These are phyloP conservation scores for Ettlia oleoabundans DNA, from an alignment of 139 green algal genomes.

Conservation along the genomic window DNA sequence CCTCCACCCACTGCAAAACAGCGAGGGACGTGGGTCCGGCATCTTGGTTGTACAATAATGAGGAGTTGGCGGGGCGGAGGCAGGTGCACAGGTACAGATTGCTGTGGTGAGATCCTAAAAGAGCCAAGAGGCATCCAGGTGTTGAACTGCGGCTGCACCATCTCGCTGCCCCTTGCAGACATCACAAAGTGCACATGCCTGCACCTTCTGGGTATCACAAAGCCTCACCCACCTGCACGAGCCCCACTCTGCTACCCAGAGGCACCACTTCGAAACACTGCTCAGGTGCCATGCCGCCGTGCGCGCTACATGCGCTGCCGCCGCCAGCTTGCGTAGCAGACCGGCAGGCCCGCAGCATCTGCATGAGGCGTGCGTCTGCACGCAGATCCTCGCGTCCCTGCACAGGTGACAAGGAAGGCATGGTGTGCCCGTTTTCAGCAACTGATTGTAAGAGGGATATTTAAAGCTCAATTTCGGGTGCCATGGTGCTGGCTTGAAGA, in stretches of 20 bases:
- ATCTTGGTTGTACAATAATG: too few relatives aligned
- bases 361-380: constrained; percentile 86
- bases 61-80: too few relatives aligned
- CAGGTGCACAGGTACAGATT: not conserved
- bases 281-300: constrained; percentile 9
- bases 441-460: not conserved
- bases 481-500: too few relatives aligned
- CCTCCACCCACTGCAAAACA: constrained; percentile 82
- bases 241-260: constrained; percentile 69
- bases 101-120: not conserved
- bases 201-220: too few relatives aligned
- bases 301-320: not conserved
- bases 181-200: too few relatives aligned
- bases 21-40: too few relatives aligned
- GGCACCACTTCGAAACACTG: constrained; percentile 80
- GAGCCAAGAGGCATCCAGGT: too few relatives aligned
- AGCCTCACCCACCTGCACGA: constrained; percentile 63
- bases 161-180: too few relatives aligned
- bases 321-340: constrained; percentile 45
- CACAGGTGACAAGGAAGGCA: not conserved
- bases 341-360: constrained; percentile 69
- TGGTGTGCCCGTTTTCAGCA: too few relatives aligned
- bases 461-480: too few relatives aligned
- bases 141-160: too few relatives aligned
- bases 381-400: constrained; percentile 86